Base-by-base conservation (phyloP, 805 yeast genomes). In the Saccharomycopsis capsularis region DNA sequence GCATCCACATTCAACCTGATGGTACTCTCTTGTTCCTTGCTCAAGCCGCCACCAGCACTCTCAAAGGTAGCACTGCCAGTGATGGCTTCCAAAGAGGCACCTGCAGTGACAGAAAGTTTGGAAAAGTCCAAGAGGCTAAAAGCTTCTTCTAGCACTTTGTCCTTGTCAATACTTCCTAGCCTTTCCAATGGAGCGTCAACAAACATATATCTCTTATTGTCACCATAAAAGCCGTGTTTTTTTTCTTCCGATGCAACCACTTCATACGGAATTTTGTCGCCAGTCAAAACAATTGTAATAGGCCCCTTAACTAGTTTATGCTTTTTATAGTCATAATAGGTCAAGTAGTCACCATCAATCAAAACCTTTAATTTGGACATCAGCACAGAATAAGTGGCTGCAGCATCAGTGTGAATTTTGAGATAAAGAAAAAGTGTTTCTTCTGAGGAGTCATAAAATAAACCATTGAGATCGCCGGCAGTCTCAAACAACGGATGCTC, bases 241-340 rank as follows among this genome's bases (percentile, higher is more conserved):
- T 54, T 55, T 34, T 54, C 57, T 22, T 46, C 51, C 6, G 53
- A 27, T 34, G 73, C 64, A 21, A 56, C 48, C 16, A 65, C 73
- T 39, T 63, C 58, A 37, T 35, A 44, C 1, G 88, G 88, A 27
- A 76, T 69, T 18, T 37, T 5, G 55, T 78, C 71, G 1, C 91
- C 91, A 0, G 88, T 83, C 21, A 81, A 70, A 5, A 82, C 71
- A 3, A 83, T 67, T 0, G 84, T 74, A 7, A 84, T 49, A 3
- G 88, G 87, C 1, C 81, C 82, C 36, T 67, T 62, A 2, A 62
- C 60, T 50, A 71, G 59, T 24, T 59, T 55, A 0, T 65, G 60
- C 3, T 64, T 55, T 3, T 56, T 55, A 5, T 63, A 55, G 55
- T 79, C 73, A 57, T 66, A 78, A 47, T 70, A 68, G 1, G 84